Percentiles rank a stretch among this genome's conserved stretches.
phyloP scores from a whole-genome alignment of 1,139 yeast genomes.

The Arxiozyma slooffiae region DNA sequence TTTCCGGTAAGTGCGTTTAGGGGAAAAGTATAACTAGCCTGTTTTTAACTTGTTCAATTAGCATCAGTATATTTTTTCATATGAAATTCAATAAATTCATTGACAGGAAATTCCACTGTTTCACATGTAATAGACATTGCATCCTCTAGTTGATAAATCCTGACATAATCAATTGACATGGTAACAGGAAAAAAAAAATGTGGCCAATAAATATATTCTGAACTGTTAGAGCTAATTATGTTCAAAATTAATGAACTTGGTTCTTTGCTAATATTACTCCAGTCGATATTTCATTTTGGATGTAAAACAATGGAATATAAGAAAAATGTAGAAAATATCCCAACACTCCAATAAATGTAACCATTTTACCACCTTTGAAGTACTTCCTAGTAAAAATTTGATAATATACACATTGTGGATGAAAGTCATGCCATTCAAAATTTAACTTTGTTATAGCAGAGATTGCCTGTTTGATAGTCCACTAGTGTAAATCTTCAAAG shows the following conservation, averaged over 20 bases:
- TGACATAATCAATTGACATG: constrained; percentile 62
- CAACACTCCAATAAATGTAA: constrained; percentile 75
- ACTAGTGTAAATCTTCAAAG: constrained; percentile 70
- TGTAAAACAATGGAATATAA: constrained; percentile 53
- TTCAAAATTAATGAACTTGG: constrained; percentile 78
- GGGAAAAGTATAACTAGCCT: constrained; percentile 61
- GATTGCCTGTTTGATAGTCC: constrained; percentile 81
- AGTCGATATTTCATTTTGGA: constrained; percentile 75
- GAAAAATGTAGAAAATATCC: constrained; percentile 56
- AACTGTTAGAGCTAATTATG: constrained; percentile 67
- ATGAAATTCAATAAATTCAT: constrained; percentile 60
- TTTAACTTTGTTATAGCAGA: constrained; percentile 66
- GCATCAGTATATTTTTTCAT: constrained; percentile 49
- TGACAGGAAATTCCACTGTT: constrained; percentile 64
- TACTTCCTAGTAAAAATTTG: constrained; percentile 77
- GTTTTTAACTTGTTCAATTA: constrained; percentile 57
- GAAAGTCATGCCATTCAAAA: constrained; percentile 64
- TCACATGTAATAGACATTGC: constrained; percentile 55
- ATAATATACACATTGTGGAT: constrained; percentile 38
- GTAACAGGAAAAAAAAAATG: constrained; percentile 57
- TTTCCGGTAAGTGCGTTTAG: constrained; percentile 40
- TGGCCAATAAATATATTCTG: constrained; percentile 80
- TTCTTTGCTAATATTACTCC: constrained; percentile 67
- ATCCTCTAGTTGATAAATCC: constrained; percentile 64
- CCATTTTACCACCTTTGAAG: constrained; percentile 56